Base-by-base conservation (phyloP, 805 yeast species). In the Torulaspora indica region DNA sequence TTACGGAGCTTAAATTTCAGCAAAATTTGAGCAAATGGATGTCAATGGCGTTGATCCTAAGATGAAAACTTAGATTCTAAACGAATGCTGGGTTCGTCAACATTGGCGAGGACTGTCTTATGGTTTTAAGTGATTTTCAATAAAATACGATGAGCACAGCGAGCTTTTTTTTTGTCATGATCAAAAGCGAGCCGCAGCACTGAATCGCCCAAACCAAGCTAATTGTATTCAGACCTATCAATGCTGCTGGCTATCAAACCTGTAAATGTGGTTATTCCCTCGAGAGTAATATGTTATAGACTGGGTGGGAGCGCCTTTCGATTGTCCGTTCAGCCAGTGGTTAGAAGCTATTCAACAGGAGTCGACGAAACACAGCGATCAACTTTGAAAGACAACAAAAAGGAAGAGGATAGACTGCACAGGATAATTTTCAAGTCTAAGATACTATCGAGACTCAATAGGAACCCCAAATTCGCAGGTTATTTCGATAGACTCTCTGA, bases 401-500 rank as follows among this genome's bases (percentile, higher is more conserved):
- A 29, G 35, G 15, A 29, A 14, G 42, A 52, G 18, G 58, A 56
- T 29, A 47, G 41, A 28, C 25, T 60, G 36, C 58, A 54, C 18
- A 54, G 44, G 41, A 30, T 61, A 3, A 57, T 63, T 1, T 22
- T 48, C 8, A 64, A 55, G 43, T 64, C 66, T 3, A 50, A 47
- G 23, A 35, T 55, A 4, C 43, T 65, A 5, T 47, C 63, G 2
- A 60, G 45, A 40, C 47, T 62, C 38, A 57, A 57, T 27, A 32
- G 44, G 8, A 53, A 56, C 20, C 67, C 67, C 2, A 56, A 43
- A 32, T 63, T 58, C 41, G 32, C 53, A 4, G 39, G 38, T 3
- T 63, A 60, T 40, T 59, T 64, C 33, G 45, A 55, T 34, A 52
- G 50, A 13, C 46, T 65, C 8, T 49, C 62, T 12, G 54, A 61